Evolutionary conservation across 192 early-diverging fungal species (phyloP), one percentile per base, ranked within the genome.

Genomic region (Coemansia sp.): DNA sequence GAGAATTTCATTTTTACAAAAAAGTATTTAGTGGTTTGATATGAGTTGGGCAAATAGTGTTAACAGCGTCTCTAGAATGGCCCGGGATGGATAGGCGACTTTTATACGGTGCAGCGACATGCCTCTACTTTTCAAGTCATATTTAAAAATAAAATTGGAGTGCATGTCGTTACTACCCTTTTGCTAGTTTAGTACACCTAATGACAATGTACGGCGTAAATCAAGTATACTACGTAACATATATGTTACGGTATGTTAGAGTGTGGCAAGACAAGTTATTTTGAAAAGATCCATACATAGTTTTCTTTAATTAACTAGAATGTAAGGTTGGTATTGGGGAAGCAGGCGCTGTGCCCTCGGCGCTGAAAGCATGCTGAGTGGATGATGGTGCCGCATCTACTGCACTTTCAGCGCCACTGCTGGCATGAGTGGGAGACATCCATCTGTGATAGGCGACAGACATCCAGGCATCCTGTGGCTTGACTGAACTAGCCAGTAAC

Each of bases 1-100:
- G 70, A 62, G 41, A 72, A 27, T 67, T 75, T 71, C 78, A 80
- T 80, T 66, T n/a, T 62, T 55, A 55, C 11, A 29, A 55, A 36
- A 36, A n/a, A 38, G 61, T 40, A 16, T 20, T 62, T 11, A 13
- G 27, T 34, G 44, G 4, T 46, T 46, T 1, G 18, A 50, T 50
- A 18, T 50, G 47, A 50, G 20, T 0, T 22, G 47, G n/a, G 22
- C 18, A 16, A 6, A 16, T 16, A 13, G 3, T 58, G 55, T 58
- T 58, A 33, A 58, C 29, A 7, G 55, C 33, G 29, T 15, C 55
- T 4, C 5, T 18, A 1, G 55, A 34, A 33, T 33, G 16, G 3
- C 2, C n/a, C 11, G 11, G 24, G 55, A 4, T 13, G 12, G 13
- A 36, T 18, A 16, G 13, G 31, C 5, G 31, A 18, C 31, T 36